Percentiles rank a stretch among this genome's conserved stretches.
These are phyloP conservation scores for Xylariales sp. DNA, from an alignment of 2,329 filamentous ascomycete species.

Conservation along the genomic window DNA sequence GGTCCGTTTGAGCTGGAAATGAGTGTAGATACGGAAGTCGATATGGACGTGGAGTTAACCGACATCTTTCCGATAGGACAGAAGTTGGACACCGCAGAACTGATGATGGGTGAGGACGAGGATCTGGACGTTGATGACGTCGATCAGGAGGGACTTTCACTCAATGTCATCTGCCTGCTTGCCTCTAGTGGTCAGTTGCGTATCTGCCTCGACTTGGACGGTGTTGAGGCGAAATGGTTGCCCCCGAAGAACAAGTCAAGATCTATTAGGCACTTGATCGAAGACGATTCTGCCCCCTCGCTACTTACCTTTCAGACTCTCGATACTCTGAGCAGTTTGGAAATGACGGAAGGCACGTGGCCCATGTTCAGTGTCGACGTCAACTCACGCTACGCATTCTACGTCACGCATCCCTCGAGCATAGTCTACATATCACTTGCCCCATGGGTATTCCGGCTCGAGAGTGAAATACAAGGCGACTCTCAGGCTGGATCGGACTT, in stretches of 20 bases:
- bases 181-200: constrained; percentile 57
- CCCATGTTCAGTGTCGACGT: constrained; percentile 59
- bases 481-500: constrained; percentile 57
- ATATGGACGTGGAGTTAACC: constrained; percentile 51
- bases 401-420: constrained; percentile 55
- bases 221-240: constrained; percentile 63
- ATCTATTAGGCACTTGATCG: constrained; percentile 31
- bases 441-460: constrained; percentile 60
- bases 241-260: constrained; percentile 51
- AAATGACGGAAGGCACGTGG: constrained; percentile 55
- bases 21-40: constrained; percentile 50
- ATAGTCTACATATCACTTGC: constrained; percentile 57
- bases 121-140: constrained; percentile 52
- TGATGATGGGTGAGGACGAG: constrained; percentile 62
- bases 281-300: constrained; percentile 37
- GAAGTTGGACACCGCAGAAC: constrained; percentile 54
- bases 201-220: constrained; percentile 57
- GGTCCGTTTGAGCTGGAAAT: constrained; percentile 57
- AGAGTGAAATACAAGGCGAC: constrained; percentile 53
- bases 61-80: constrained; percentile 61
- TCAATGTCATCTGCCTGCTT: constrained; percentile 55
- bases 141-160: constrained; percentile 55
- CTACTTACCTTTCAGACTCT: constrained; percentile 59
- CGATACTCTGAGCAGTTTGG: constrained; percentile 51
- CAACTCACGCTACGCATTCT: constrained; percentile 59